Percentiles rank a stretch among this genome's conserved stretches.
phyloP scores from a whole-genome alignment of 1,284 basidiomycete genomes.

The Ceratobasidium sp. region DNA sequence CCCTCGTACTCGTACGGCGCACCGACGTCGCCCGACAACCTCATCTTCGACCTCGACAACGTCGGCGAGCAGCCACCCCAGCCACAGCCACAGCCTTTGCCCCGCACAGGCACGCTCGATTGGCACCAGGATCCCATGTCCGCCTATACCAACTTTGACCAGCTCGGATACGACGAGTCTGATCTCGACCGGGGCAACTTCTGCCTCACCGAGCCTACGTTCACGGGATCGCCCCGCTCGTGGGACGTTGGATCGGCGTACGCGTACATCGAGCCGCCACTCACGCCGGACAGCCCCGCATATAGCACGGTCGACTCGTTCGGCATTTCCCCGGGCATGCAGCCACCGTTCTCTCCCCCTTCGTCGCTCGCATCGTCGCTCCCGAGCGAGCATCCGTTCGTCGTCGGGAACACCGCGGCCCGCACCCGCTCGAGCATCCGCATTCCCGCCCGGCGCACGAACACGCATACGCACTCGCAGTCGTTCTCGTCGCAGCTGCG shows the following conservation, averaged over 20 bases:
- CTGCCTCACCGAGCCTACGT: conserved; percentile 20
- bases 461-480: conserved; percentile 32
- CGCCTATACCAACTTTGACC: conserved; percentile 23
- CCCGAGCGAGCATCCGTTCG: conserved; percentile 21
- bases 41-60: conserved; percentile 32
- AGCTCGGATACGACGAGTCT: conserved; percentile 13
- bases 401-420: neutral
- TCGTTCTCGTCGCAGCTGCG: conserved; percentile 35
- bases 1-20: no score
- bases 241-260: conserved; percentile 23
- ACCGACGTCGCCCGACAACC: conserved; percentile 15
- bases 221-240: conserved; percentile 27
- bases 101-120: conserved; percentile 25
- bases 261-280: conserved; percentile 25
- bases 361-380: conserved; percentile 14
- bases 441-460: conserved; percentile 18
- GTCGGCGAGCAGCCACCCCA: neutral
- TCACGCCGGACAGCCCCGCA: conserved; percentile 33
- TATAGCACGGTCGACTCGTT: conserved; percentile 22
- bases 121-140: conserved; percentile 1
- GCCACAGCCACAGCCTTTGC: neutral
- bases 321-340: conserved; percentile 4
- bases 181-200: conserved; percentile 26
- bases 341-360: conserved; percentile 9
- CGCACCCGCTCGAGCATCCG: conserved; percentile 20